These are phyloP conservation scores for Tricholoma matsutake DNA, from an alignment of 768 basidiomycete species.

Conservation along the genomic window DNA sequence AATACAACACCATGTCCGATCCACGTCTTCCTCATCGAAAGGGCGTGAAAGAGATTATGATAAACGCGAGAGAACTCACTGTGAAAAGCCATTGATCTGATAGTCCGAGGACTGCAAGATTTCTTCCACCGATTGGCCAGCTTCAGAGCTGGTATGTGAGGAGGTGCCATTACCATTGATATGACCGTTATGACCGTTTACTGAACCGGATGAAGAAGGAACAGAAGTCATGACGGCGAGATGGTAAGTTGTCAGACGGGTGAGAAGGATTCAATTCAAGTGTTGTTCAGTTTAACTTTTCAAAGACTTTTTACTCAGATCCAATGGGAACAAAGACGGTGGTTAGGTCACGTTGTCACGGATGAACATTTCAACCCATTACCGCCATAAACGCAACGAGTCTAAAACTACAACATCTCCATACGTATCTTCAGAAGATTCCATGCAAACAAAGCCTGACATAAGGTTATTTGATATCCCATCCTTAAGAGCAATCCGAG, in stretches of 20 bases:
- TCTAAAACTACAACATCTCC: conserved; percentile 39
- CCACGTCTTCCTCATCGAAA: conserved; percentile 8
- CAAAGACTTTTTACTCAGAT: neutral
- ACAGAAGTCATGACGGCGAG: conserved; percentile 31
- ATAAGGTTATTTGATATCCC: conserved; percentile 53
- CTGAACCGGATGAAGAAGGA: conserved; percentile 38
- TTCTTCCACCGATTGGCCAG: conserved; percentile 35
- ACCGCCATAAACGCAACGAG: neutral
- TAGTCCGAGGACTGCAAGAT: conserved; percentile 39
- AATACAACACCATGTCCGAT: conserved; percentile 11
- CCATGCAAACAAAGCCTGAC: conserved; percentile 56
- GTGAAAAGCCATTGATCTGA: conserved; percentile 54
- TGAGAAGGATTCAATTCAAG: conserved; percentile 12
- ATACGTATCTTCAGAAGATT: conserved; percentile 26
- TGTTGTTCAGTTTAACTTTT: conserved; percentile 1
- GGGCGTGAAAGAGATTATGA: conserved; percentile 2
- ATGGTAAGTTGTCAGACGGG: conserved; percentile 3
- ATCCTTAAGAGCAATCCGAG: conserved; percentile 31
- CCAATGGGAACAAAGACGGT: conserved; percentile 8
- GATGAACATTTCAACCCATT: conserved; percentile 4
- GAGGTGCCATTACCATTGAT: conserved; percentile 56
- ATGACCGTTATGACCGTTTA: conserved; percentile 51
- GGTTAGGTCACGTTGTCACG: conserved; percentile 16
- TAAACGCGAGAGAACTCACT: conserved; percentile 41
- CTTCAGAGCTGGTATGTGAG: conserved; percentile 35